Base-by-base conservation (phyloP, 2,329 filamentous ascomycete species). In the Microsporum audouinii region DNA sequence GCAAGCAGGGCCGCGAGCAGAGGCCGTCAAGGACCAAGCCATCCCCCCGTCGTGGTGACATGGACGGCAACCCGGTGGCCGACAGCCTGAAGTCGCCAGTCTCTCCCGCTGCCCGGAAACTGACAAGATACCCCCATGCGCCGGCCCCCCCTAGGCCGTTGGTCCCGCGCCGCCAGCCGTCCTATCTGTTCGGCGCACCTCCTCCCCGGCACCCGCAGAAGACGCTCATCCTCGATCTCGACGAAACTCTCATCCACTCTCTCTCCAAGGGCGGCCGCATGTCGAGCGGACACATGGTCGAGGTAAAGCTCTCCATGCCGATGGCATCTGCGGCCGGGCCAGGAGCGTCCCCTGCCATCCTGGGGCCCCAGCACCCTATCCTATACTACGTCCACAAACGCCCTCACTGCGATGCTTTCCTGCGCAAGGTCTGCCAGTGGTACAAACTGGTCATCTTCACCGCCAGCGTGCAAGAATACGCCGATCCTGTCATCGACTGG, bases 321-420 rank as follows among this genome's bases (percentile, higher is more conserved):
- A 72, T 76, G 65, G 71, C 72, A 17, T 68, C 75, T 31, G 66
- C 74, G 60, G 67, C 71, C 4, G 67, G 72, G 1, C 72, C 71
- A 6, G 85, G 84, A 36, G 85, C 87, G 31, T 82, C 85, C 66
- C 79, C 84, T 23, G 82, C 80, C 7, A 62, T 63, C 10, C 17
- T 64, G 27, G 89, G 88, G 5, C 89, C 91, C 45, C 92, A 96
- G 70, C 91, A 99, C 71, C 94, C 94, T 0, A 97, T 99, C 66
- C 77, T 99, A 64, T 99, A 99, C 78, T 99, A 96, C 79, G 94
- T 99, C 58, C 94, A 99, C 77, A 97, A 99, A 76, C 87, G 94
- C 65, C 94, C 94, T 39, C 88, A 94, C 72, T 99, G 94, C 73
- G 94, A 99, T 74, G 92, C 97, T 68, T 99, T 99, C 71, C 76